Evolutionary conservation across 768 basidiomycete genomes (phyloP).

Genomic region (Candolleomyces aberdarensis): DNA sequence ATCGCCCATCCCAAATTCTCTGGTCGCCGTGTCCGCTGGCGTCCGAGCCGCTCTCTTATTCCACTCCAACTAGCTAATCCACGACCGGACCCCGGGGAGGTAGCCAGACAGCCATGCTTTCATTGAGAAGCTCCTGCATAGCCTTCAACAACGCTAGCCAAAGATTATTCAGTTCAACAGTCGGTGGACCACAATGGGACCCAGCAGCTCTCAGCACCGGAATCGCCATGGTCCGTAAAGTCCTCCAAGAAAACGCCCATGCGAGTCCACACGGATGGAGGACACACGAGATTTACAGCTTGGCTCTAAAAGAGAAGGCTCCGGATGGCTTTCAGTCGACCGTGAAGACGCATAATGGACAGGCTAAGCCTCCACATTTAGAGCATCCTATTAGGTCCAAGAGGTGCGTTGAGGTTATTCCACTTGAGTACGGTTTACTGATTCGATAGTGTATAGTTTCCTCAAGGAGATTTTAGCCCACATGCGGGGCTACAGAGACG

Average conservation of each 20-base stretch:
- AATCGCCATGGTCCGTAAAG: slow-evolving; percentile 7
- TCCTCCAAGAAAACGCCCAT: slow-evolving; percentile 27
- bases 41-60: background rate
- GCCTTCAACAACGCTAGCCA: background rate
- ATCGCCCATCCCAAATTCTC: too few species aligned
- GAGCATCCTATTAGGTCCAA: slow-evolving; percentile 55
- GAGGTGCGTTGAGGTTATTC: slow-evolving; percentile 29
- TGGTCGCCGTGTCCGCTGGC: background rate
- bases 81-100: background rate
- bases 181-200: background rate
- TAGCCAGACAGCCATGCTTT: too few species aligned
- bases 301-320: slow-evolving; percentile 27
- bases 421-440: background rate
- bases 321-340: slow-evolving; percentile 22
- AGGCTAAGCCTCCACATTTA: slow-evolving; percentile 30
- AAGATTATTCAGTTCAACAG: background rate
- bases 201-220: background rate
- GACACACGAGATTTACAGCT: slow-evolving; percentile 39
- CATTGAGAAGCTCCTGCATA: too few species aligned
- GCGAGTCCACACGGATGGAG: slow-evolving; percentile 54
- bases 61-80: too few species aligned
- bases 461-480: slow-evolving; percentile 53
- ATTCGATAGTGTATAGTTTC: slow-evolving; percentile 36
- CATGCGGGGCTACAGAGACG: slow-evolving; percentile 36
- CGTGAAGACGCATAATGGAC: background rate